A percentile compares a stretch with the other conserved stretches of the same genome.
phyloP scores from a whole-genome alignment of 148 eudicot species.

The Chenopodium berlandieri region DNA sequence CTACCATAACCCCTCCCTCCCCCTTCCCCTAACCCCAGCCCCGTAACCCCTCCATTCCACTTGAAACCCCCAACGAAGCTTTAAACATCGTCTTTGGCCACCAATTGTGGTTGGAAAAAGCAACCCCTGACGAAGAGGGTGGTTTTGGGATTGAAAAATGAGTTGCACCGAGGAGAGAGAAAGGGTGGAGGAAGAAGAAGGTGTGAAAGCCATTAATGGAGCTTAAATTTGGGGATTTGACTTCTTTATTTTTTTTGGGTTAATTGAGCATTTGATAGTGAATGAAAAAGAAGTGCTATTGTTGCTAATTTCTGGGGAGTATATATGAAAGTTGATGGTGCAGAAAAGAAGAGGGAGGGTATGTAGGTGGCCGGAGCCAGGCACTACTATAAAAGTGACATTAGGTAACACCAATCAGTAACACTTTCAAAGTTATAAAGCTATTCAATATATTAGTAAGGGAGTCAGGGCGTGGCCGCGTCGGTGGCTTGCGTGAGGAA shows the following conservation, averaged over 20 bases:
- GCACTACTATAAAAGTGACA: too few relatives aligned
- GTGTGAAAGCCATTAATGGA: slow-evolving; percentile 23
- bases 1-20: too few relatives aligned
- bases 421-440: too few relatives aligned
- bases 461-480: too few relatives aligned
- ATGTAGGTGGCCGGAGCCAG: too few relatives aligned
- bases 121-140: slow-evolving; percentile 5
- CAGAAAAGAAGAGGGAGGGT: not conserved
- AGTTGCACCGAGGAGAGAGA: slow-evolving; percentile 45
- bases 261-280: not conserved
- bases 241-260: not conserved
- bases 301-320: not conserved
- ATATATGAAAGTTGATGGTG: not conserved
- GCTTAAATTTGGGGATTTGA: not conserved
- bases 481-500: too few relatives aligned
- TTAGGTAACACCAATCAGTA: too few relatives aligned
- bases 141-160: slow-evolving; percentile 4
- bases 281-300: too few relatives aligned
- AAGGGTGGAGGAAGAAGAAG: slow-evolving; percentile 37
- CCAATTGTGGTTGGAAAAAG: slow-evolving; percentile 10
- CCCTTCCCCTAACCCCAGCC: too few relatives aligned
- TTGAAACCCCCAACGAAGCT: not conserved
- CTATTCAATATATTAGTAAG: too few relatives aligned
- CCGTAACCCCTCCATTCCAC: too few relatives aligned
- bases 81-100: not conserved